These are phyloP conservation scores for Cucumis hystrix DNA, from an alignment of 306 rosid species.

Conservation along the genomic window DNA sequence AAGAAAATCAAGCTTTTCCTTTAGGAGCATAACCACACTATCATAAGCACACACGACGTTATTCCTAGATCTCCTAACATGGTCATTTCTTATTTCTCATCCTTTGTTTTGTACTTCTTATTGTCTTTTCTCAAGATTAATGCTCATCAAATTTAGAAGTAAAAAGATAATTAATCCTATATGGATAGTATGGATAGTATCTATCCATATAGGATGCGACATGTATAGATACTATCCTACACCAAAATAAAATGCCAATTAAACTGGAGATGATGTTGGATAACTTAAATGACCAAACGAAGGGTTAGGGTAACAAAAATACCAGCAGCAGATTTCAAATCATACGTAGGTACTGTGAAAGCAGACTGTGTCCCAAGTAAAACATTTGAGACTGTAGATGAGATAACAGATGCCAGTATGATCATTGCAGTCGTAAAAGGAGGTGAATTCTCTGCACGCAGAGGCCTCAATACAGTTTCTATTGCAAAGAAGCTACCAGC, in stretches of 20 bases:
- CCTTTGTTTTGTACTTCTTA: background rate
- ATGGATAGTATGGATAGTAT: too few species aligned
- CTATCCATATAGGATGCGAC: background rate
- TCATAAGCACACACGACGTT: background rate
- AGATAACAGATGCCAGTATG: constrained; percentile 95
- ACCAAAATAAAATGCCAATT: background rate
- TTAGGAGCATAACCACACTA: background rate
- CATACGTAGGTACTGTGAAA: constrained; percentile 77
- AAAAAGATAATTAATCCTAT: background rate
- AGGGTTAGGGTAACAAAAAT: constrained; percentile 9
- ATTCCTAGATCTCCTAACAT: background rate
- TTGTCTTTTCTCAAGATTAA: background rate
- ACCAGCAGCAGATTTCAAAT: constrained; percentile 99
- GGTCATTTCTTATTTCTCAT: background rate
- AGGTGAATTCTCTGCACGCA: constrained; percentile 93
- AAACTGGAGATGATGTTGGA: background rate
- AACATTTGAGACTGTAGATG: constrained; percentile 91
- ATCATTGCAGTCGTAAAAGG: constrained; percentile 99
- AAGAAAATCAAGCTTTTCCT: background rate
- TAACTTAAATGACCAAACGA: background rate
- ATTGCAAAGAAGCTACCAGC: constrained; percentile 99
- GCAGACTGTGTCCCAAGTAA: constrained; percentile 80
- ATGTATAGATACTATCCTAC: background rate
- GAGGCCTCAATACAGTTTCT: constrained; percentile 93
- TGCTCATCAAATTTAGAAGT: background rate